A percentile compares a stretch with the other conserved stretches of the same genome.
These are phyloP conservation scores for Corylus avellana DNA, from an alignment of 306 rosid species.

Conservation along the genomic window DNA sequence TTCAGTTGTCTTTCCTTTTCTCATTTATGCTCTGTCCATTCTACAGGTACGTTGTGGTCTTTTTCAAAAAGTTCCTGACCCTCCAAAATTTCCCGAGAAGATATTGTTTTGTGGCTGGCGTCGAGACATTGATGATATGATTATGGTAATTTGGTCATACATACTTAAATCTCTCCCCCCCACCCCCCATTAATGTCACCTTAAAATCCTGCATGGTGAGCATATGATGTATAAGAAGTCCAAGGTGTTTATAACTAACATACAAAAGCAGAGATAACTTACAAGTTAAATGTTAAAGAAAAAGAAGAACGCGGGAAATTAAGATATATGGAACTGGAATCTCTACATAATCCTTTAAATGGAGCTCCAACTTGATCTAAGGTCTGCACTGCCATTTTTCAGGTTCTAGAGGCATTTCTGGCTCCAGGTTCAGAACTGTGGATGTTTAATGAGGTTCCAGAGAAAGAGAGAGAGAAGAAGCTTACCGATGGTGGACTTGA, in stretches of 20 bases:
- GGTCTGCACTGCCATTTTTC: slow-evolving; percentile 28
- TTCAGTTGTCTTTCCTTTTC: slow-evolving; percentile 2
- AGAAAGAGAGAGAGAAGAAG: slow-evolving; percentile 76
- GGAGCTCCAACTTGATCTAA: background rate
- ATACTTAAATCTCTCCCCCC: no score
- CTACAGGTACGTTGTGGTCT: slow-evolving; percentile 58
- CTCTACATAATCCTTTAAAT: background rate
- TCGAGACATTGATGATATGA: slow-evolving; percentile 97
- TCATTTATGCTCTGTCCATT: slow-evolving; percentile 34
- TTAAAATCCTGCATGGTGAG: background rate
- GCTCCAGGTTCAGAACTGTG: slow-evolving; percentile 94
- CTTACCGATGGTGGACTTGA: slow-evolving; percentile 93
- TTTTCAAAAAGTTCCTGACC: slow-evolving; percentile 57
- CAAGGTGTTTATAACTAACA: slow-evolving; percentile 3
- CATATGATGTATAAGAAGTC: background rate
- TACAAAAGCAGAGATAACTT: background rate
- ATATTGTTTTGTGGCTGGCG: slow-evolving; percentile 99
- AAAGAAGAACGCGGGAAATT: background rate
- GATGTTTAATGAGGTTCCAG: slow-evolving; percentile 98
- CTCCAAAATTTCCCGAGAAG: slow-evolving; percentile 90
- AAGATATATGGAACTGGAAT: background rate
- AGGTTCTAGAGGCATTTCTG: slow-evolving; percentile 94
- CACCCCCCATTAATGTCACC: background rate
- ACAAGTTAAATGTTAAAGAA: background rate
- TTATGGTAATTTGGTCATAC: slow-evolving; percentile 61